Conservation (phyloP, 2,329 filamentous ascomycete species). For the Cladosporium austrohemisphaericum region DNA sequence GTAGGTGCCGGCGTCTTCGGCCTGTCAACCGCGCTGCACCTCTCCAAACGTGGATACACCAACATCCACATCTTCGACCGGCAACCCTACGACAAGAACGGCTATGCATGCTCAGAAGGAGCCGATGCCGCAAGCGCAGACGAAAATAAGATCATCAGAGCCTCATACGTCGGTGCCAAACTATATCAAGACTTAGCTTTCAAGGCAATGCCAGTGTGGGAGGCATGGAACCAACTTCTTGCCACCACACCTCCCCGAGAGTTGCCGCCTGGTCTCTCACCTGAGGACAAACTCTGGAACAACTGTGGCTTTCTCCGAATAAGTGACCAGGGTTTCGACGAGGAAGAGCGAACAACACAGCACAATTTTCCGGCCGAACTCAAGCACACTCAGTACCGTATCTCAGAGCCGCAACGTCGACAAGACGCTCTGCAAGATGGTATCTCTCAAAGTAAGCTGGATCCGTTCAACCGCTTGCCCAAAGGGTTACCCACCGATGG, state of each 20-base stretch:
- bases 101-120: constrained; percentile 18
- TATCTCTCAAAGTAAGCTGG: too few relatives aligned
- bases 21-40: constrained; percentile 33
- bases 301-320: constrained; percentile 2
- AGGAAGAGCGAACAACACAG: too few relatives aligned
- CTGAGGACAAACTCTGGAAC: neutral
- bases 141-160: constrained; percentile 23
- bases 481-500: neutral
- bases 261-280: constrained; percentile 11
- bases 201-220: constrained; percentile 28
- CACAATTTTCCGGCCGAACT: too few relatives aligned
- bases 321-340: too few relatives aligned
- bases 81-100: neutral
- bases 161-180: constrained; percentile 19
- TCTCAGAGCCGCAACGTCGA: too few relatives aligned
- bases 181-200: constrained; percentile 22
- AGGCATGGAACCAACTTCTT: constrained; percentile 31
- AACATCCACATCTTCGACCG: constrained; percentile 18
- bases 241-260: too few relatives aligned
- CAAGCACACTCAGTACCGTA: too few relatives aligned
- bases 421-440: too few relatives aligned
- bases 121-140: constrained; percentile 21
- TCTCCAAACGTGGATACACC: constrained; percentile 17
- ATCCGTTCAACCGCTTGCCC: neutral
- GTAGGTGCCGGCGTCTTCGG: constrained; percentile 42